Conservation (phyloP, 2,329 filamentous ascomycete species). For the Leptographium procerum region DNA sequence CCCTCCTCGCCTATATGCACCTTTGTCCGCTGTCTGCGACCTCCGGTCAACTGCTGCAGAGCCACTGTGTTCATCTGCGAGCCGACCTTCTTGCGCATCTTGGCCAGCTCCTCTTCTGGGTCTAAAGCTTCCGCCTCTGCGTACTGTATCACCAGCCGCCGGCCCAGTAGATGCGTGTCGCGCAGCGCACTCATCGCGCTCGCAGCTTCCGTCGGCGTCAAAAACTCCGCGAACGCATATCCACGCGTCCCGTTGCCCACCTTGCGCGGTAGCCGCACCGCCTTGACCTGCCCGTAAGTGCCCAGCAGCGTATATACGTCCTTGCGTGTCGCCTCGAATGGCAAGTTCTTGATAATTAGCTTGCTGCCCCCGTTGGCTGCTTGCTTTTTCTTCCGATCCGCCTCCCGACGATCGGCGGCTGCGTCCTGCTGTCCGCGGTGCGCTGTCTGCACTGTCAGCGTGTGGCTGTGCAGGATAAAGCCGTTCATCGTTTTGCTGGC, state of each 20-base stretch:
- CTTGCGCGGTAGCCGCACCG: constrained; percentile 89
- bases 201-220: constrained; percentile 64
- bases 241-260: constrained; percentile 81
- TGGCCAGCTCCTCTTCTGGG: constrained; percentile 89
- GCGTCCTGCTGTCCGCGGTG: constrained; percentile 72
- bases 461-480: constrained; percentile 75
- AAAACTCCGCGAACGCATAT: constrained; percentile 93
- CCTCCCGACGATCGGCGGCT: constrained; percentile 71
- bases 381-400: constrained; percentile 72
- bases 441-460: constrained; percentile 72
- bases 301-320: constrained; percentile 79
- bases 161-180: constrained; percentile 86
- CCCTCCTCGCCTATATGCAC: constrained; percentile 72
- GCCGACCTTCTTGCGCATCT: constrained; percentile 93
- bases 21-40: constrained; percentile 60
- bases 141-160: constrained; percentile 82
- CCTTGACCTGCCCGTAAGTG: constrained; percentile 83
- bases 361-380: constrained; percentile 65
- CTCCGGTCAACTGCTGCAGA: constrained; percentile 74
- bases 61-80: constrained; percentile 84
- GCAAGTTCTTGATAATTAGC: constrained; percentile 95
- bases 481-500: constrained; percentile 83
- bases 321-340: constrained; percentile 90
- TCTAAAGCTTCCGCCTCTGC: constrained; percentile 81
- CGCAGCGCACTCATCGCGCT: constrained; percentile 85